Base-by-base conservation (phyloP, 345 rosid species). In the Psidium guajava region DNA sequence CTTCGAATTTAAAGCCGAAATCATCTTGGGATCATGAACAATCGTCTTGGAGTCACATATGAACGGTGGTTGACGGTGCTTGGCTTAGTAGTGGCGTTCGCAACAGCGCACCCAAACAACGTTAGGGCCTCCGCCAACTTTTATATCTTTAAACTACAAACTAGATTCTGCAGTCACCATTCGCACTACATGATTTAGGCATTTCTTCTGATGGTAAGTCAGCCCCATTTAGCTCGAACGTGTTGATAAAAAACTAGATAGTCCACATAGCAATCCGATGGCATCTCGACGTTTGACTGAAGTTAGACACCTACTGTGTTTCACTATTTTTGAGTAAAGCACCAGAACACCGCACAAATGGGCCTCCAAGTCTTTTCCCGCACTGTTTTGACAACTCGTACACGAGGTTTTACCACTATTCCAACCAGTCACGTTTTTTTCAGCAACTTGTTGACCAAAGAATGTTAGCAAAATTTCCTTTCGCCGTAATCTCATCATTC, bases 151-250 rank as follows among this genome's bases (percentile, higher is more conserved):
- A 89, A 93, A 96, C 75, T 96, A 95, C 89, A 97, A 90, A 16
- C 99, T 98, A 49, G 98, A 93, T 54, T 92, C 98, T 42, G 99
- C 95, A 20, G 96, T 96, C 83, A 95, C 96, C 96, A 93, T 89
- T 36, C 96, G 95, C 74, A 92, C 98, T 98, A 73, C 99, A 97
- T 10, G 94, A 90, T 85, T 87, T 92, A 24, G 96, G 96, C 85
- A 94, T 92, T 54, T 95, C 89, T 87, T 95, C 99, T 0, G 96
- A 98, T n/a, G 99, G 98, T 84, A 96, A 90, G 55, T 98, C 96
- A 2, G 96, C 99, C 88, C 93, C 94, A 24, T 69, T 83, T 84
- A 95, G 92, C 3, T 86, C 87, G 82, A 85, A 74, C 1, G 91
- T 86, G 83, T 84, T 89, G 69, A 87, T 44, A 21, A 93, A 80